phyloP scores from a whole-genome alignment of 1,139 yeast genomes.

The Meyerozyma carpophila region DNA sequence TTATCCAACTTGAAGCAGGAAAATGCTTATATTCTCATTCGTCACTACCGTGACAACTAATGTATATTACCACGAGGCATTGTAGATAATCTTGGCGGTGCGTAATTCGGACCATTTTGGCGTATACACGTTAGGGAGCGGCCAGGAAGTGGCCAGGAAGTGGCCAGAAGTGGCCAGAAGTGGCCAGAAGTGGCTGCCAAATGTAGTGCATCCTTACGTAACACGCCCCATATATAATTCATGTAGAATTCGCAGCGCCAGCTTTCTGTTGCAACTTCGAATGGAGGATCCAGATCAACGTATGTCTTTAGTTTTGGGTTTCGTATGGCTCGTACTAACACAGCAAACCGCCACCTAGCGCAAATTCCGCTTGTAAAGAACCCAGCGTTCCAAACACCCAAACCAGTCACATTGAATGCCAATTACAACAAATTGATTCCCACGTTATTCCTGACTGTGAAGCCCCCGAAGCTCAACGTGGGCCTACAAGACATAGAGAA shows the following conservation, averaged over 20 bases:
- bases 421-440: slow-evolving; percentile 39
- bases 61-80: background rate
- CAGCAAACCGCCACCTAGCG: slow-evolving; percentile 47
- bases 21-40: slow-evolving; percentile 83
- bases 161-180: background rate
- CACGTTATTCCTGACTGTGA: slow-evolving; percentile 24
- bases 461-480: slow-evolving; percentile 36
- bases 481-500: slow-evolving; percentile 20
- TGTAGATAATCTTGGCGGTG: background rate
- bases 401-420: slow-evolving; percentile 49
- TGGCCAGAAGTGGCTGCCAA: background rate
- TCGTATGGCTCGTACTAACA: background rate
- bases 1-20: slow-evolving; percentile 89
- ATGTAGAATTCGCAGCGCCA: background rate
- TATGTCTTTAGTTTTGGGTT: slow-evolving; percentile 8
- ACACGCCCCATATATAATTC: background rate
- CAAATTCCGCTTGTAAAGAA: slow-evolving; percentile 58
- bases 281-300: slow-evolving; percentile 21
- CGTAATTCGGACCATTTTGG: no score
- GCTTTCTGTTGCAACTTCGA: no score
- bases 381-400: slow-evolving; percentile 53
- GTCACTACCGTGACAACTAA: slow-evolving; percentile 51
- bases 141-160: no score
- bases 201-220: background rate
- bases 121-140: no score